These are phyloP conservation scores for Phyllosticta citriasiana DNA, from an alignment of 2,329 filamentous ascomycete species.

Conservation along the genomic window DNA sequence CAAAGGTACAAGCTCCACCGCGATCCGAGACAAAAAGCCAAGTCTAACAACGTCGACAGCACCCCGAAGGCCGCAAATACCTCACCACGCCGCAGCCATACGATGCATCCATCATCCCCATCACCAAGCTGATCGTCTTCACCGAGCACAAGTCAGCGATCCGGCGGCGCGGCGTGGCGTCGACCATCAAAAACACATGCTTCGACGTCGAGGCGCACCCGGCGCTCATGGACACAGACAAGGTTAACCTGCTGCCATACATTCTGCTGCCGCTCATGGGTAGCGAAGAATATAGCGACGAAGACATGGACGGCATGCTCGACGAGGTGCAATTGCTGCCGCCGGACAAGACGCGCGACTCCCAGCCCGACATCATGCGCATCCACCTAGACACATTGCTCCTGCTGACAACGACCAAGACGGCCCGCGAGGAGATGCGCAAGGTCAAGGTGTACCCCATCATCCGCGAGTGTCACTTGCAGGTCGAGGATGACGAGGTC, in stretches of 20 bases:
- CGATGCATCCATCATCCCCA: constrained; percentile 67
- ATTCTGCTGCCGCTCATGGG: constrained; percentile 81
- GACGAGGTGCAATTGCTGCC: constrained; percentile 83
- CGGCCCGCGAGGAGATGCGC: constrained; percentile 65
- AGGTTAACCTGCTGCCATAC: constrained; percentile 78
- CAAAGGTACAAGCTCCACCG: constrained; percentile 39
- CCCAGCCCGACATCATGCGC: constrained; percentile 64
- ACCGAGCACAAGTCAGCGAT: constrained; percentile 81
- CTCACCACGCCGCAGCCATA: constrained; percentile 65
- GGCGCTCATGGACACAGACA: constrained; percentile 57
- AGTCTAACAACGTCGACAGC: constrained; percentile 31
- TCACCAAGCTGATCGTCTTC: constrained; percentile 89
- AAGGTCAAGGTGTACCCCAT: constrained; percentile 79
- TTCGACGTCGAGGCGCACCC: constrained; percentile 71
- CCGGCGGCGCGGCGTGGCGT: constrained; percentile 86
- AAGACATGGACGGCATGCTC: constrained; percentile 78
- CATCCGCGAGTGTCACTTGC: constrained; percentile 72
- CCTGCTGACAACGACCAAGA: constrained; percentile 66
- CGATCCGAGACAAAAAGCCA: neutral
- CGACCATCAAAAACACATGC: constrained; percentile 85
- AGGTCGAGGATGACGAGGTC: constrained; percentile 68
- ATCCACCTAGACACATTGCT: constrained; percentile 85
- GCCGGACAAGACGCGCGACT: constrained; percentile 78
- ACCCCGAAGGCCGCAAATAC: constrained; percentile 63
- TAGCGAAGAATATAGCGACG: constrained; percentile 75